Base-by-base conservation (phyloP, 306 rosid genomes). In the Ceratonia siliqua region DNA sequence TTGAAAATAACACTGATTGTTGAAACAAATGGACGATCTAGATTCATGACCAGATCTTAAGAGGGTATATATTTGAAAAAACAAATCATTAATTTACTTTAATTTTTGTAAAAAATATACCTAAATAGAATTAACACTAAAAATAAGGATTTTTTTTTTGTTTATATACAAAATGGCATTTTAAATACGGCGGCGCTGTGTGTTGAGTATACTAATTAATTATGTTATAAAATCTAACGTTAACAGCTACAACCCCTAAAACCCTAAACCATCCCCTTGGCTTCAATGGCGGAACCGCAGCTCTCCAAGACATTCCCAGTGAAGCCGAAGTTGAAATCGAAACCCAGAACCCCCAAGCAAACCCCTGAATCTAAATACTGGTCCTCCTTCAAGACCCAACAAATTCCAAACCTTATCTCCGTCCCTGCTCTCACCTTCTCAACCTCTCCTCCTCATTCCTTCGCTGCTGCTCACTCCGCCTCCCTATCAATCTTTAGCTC, bases 361-460 rank as follows among this genome's bases (percentile, higher is more conserved):
- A 88, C 92, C 11, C 32, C 89, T 0, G 96, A 91, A 78, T 91
- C 97, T 1, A 89, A 85, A 20, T 90, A 88, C 84, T 94, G 97
- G 96, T 90, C 96, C 22, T 94, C 97, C 73, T 90, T 92, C 87
- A 90, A 87, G 57, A 68, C 82, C 43, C 74, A 73, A 13, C 89
- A 94, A 76, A 87, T 92, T 76, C 86, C 92, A 0, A 43, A 83
- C 10, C 91, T 85, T 32, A 75, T 87, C 78, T 83, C 96, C 13
- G 61, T 92, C 9, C 83, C 87, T 67, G 83, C 92, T 72, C 74
- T 90, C 45, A 39, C 93, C 49, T 92, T 88, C 82, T 95, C 93
- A 8, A 93, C 96, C 4, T 6, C 84, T 0, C 5, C 82, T 12
- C 85, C 96, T 28, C 68, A 84, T 76, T 1, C 90, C 9, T 90